These are phyloP conservation scores for Neofusicoccum laricinum DNA, from an alignment of 2,329 filamentous ascomycete genomes.

Conservation along the genomic window DNA sequence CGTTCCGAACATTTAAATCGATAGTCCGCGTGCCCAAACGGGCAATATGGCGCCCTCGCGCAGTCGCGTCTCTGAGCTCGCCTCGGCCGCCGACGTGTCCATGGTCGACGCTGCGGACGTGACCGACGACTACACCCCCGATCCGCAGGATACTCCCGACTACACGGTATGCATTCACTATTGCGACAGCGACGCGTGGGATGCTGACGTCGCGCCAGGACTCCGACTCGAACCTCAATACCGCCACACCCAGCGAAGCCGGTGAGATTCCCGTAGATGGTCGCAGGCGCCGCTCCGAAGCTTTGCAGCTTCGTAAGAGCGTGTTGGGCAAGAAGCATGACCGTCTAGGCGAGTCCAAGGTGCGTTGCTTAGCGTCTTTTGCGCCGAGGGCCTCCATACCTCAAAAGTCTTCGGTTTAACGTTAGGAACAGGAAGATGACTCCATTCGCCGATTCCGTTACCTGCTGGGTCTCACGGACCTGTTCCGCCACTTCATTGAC, in stretches of 20 bases:
- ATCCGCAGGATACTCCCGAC: slow-evolving; percentile 59
- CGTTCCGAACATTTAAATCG: slow-evolving; percentile 2
- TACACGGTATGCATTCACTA: slow-evolving; percentile 50
- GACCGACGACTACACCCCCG: slow-evolving; percentile 32
- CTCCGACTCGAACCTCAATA: slow-evolving; percentile 65
- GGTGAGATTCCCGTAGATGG: slow-evolving; percentile 74
- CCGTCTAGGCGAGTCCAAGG: slow-evolving; percentile 86
- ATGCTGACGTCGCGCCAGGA: slow-evolving; percentile 45
- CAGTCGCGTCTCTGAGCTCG: slow-evolving; percentile 29
- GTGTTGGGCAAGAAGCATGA: slow-evolving; percentile 96
- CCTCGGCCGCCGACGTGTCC: slow-evolving; percentile 37
- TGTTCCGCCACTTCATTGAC: slow-evolving; percentile 99
- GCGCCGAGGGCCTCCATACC: not conserved
- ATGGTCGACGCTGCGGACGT: slow-evolving; percentile 39
- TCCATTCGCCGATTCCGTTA: slow-evolving; percentile 93
- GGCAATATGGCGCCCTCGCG: slow-evolving; percentile 39
- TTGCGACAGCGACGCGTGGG: not conserved
- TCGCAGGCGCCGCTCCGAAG: slow-evolving; percentile 80
- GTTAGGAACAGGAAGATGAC: slow-evolving; percentile 72
- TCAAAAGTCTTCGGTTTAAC: not conserved
- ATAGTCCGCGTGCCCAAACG: slow-evolving; percentile 17
- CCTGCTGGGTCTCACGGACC: slow-evolving; percentile 86
- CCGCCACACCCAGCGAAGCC: slow-evolving; percentile 76
- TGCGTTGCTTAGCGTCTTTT: slow-evolving; percentile 40
- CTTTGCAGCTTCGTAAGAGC: slow-evolving; percentile 83